These are phyloP conservation scores for Zalaria obscura DNA, from an alignment of 2,329 filamentous ascomycete genomes.

Conservation along the genomic window DNA sequence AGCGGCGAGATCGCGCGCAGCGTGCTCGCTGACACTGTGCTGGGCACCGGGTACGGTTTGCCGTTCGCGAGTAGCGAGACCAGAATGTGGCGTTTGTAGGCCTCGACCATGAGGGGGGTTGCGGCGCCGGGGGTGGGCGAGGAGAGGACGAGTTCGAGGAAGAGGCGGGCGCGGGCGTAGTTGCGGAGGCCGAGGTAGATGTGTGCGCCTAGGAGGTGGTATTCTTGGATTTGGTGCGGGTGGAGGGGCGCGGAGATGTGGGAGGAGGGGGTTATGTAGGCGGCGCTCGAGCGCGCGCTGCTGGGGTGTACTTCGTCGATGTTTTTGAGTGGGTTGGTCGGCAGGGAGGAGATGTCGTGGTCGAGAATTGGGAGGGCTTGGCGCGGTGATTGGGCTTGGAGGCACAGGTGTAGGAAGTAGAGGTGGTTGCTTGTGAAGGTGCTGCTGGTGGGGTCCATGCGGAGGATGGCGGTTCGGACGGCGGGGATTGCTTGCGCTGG, in stretches of 20 bases:
- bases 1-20: constrained; percentile 43
- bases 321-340: constrained; percentile 22
- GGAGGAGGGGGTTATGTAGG: constrained; percentile 46
- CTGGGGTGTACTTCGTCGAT: constrained; percentile 25
- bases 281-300: constrained; percentile 28
- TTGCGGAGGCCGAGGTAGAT: constrained; percentile 30
- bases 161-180: constrained; percentile 28
- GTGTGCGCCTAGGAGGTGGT: constrained; percentile 36
- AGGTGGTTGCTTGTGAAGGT: constrained; percentile 54
- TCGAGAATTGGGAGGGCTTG: constrained; percentile 48
- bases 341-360: constrained; percentile 52
- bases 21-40: constrained; percentile 38
- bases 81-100: constrained; percentile 84
- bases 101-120: constrained; percentile 65
- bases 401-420: constrained; percentile 41
- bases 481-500: constrained; percentile 19
- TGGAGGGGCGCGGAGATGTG: constrained; percentile 44
- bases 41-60: constrained; percentile 40
- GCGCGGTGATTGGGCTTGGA: constrained; percentile 37
- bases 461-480: constrained; percentile 41
- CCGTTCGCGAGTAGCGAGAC: constrained; percentile 60
- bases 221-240: constrained; percentile 37
- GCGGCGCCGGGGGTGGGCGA: constrained; percentile 51
- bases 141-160: constrained; percentile 40
- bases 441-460: constrained; percentile 51